Evolutionary conservation across 495 filamentous ascomycete species (phyloP).

Genomic region (Rusavskia elegans): DNA sequence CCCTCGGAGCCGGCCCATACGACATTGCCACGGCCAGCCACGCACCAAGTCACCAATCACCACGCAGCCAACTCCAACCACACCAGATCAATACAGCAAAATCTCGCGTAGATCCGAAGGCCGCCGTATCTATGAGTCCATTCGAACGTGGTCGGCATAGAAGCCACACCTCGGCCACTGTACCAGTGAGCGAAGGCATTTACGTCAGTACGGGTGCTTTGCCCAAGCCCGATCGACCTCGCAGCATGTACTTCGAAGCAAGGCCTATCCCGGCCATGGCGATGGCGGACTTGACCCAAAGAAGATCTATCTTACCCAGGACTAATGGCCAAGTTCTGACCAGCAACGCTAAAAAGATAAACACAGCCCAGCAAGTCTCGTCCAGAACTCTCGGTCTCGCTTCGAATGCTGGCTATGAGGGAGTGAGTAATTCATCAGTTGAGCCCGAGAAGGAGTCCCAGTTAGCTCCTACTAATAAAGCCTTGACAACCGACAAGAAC

Average conservation of each 20-base stretch:
- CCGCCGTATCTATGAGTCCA: slow-evolving; percentile 3
- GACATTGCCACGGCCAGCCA: slow-evolving; percentile 18
- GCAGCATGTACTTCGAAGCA: slow-evolving; percentile 7
- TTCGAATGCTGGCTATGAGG: neutral
- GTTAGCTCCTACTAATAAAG: neutral
- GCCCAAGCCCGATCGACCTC: slow-evolving; percentile 8
- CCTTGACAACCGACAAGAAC: neutral
- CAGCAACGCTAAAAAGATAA: no score
- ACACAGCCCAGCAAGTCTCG: no score
- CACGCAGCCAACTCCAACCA: neutral
- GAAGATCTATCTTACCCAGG: neutral
- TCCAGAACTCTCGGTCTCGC: no score
- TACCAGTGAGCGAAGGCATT: neutral
- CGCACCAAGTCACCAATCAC: slow-evolving; percentile 1
- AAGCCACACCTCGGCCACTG: slow-evolving; percentile 1
- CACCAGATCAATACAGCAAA: neutral
- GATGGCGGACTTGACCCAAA: neutral
- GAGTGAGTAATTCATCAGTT: neutral
- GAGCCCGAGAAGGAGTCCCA: neutral
- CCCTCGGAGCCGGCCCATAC: slow-evolving; percentile 25
- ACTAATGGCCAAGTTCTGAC: no score
- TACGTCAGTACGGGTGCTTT: slow-evolving; percentile 7
- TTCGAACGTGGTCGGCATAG: slow-evolving; percentile 20
- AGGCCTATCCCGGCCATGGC: slow-evolving; percentile 16
- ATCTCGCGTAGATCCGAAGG: neutral